Base-by-base conservation (phyloP, 352 stramenopile genomes). In the Thalassiosira sp. region DNA sequence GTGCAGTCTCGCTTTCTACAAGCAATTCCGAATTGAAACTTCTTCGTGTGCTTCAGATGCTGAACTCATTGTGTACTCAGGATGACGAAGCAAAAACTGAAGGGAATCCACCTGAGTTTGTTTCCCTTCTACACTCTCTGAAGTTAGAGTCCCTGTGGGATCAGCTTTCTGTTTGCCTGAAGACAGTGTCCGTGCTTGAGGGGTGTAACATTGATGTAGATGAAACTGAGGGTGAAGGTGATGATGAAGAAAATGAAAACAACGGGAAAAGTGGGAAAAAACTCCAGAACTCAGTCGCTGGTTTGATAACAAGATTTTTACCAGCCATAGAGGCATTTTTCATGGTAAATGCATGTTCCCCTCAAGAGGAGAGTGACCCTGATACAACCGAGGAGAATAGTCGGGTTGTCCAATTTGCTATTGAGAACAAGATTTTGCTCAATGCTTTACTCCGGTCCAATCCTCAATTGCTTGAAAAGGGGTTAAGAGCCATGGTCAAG, bases 301-400 rank as follows among this genome's bases (percentile, higher is more conserved):
- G 95, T 22, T 82, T 99, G 28, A 87, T 99, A n/a, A 96, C 94
- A 3, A 91, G 96, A 24, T 99, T 99, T 80, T 89, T 99, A 61
- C 96, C 96, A 1, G 95, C 97, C 62, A 96, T 99, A 61, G 96
- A 99, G 79, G 94, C 95, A 13, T 99, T 99, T 81, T 99, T 99
- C 78, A 95, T 99, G 25, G 95, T 98, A 1, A 98, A 98, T 85
- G 94, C 95, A 31, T 92, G 93, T 61, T 91, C 97, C 45, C 20
- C 25, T 74, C 31, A 37, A 69, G 24, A 60, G 61, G 33, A 68
- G 25, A 16, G 27, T 46, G n/a, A 2, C 42, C 24, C 31, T 69
- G 56, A 48, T 45, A n/a, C 76, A 25, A 16, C 65, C 8, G 59
- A 83, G 33, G 80, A 81, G 59, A 82, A 84, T 6, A 78, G 73